Evolutionary conservation across 2,329 filamentous ascomycete genomes (phyloP).

Genomic region (Fusarium solani-melongenae): DNA sequence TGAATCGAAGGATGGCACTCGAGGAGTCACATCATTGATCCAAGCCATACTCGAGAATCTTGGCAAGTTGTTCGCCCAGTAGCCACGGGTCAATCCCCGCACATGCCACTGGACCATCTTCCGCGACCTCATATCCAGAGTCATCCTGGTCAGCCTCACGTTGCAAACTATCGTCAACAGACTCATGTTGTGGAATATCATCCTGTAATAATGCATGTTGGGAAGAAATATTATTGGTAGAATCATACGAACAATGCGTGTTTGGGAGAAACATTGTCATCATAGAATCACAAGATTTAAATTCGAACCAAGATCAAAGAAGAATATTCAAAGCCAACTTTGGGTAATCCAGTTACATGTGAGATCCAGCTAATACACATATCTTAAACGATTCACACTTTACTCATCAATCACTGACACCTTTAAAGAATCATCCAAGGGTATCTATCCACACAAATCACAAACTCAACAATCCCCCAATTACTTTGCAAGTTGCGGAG

Average conservation of each 20-base stretch:
- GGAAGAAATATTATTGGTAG: background rate
- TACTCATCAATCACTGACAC: background rate
- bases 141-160: too few species aligned
- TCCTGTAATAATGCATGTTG: background rate
- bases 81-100: too few species aligned
- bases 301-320: background rate
- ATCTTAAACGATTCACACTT: background rate
- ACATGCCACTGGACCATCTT: too few species aligned
- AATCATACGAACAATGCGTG: background rate
- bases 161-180: too few species aligned
- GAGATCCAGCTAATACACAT: background rate
- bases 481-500: slow-evolving; percentile 40
- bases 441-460: background rate
- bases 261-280: background rate
- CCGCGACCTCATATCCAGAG: too few species aligned
- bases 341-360: background rate
- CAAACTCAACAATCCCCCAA: background rate
- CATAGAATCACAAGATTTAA: background rate
- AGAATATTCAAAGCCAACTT: background rate
- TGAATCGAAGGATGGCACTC: background rate
- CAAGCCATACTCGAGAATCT: too few species aligned
- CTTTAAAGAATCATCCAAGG: background rate
- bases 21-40: too few species aligned
- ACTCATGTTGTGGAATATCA: too few species aligned
- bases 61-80: too few species aligned